These are phyloP conservation scores for Stenocarpella maydis DNA, from an alignment of 2,329 filamentous ascomycete species.

Conservation along the genomic window DNA sequence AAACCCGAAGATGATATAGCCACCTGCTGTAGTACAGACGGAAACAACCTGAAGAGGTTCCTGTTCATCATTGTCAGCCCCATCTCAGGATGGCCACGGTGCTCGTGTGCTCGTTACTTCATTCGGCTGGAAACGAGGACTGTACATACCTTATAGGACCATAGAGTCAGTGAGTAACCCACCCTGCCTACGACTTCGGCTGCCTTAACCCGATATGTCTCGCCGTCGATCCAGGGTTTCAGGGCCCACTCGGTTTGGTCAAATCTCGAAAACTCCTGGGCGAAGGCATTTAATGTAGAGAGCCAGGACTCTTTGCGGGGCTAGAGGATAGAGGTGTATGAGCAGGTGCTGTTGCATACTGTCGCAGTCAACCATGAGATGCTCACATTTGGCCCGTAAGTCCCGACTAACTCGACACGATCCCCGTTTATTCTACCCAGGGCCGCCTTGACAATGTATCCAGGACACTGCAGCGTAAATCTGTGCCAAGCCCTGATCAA, in stretches of 20 bases:
- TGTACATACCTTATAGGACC: neutral
- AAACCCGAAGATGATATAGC: neutral
- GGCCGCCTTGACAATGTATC: neutral
- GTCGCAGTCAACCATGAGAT: too few relatives aligned
- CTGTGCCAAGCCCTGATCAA: neutral
- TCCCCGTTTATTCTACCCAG: neutral
- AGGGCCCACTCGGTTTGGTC: neutral
- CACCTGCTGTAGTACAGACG: neutral
- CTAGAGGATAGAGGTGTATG: neutral
- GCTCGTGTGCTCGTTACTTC: neutral
- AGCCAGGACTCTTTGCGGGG: neutral
- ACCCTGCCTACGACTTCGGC: neutral
- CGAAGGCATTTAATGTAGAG: neutral
- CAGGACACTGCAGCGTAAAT: neutral
- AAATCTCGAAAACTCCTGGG: neutral
- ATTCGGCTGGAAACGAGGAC: neutral
- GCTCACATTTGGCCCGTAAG: neutral
- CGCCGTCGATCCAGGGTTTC: neutral
- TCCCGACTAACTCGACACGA: neutral
- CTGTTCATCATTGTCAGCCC: neutral
- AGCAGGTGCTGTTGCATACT: neutral
- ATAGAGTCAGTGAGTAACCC: neutral
- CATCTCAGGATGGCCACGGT: too few relatives aligned
- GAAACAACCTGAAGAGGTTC: slow-evolving; percentile 6
- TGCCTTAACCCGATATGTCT: neutral